phyloP scores from a whole-genome alignment of 2,329 filamentous ascomycete genomes.

The Trichoderma koningiopsis region DNA sequence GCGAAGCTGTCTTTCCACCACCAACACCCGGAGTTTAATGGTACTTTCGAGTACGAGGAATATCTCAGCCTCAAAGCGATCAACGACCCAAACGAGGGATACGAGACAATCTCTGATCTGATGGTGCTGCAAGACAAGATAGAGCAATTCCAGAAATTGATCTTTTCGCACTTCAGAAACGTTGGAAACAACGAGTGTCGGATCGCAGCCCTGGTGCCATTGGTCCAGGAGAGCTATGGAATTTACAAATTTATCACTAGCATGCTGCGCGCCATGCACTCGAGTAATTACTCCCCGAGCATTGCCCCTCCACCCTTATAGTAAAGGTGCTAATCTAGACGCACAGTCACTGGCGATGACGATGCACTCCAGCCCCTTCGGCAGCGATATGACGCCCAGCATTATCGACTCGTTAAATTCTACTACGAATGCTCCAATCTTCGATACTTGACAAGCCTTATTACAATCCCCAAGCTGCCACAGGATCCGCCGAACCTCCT shows the following conservation, averaged over 20 bases:
- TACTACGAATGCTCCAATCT: constrained; percentile 99
- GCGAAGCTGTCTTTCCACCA: constrained; percentile 96
- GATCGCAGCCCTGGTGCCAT: constrained; percentile 87
- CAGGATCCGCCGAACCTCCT: constrained; percentile 91
- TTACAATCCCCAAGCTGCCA: constrained; percentile 92
- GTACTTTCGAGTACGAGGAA: constrained; percentile 97
- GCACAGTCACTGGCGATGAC: constrained; percentile 80
- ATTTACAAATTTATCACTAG: constrained; percentile 99
- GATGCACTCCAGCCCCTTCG: constrained; percentile 88
- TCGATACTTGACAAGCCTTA: constrained; percentile 92
- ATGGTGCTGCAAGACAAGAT: constrained; percentile 98
- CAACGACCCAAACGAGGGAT: constrained; percentile 97
- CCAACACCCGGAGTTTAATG: constrained; percentile 97
- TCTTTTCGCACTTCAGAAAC: constrained; percentile 93
- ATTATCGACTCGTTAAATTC: constrained; percentile 94
- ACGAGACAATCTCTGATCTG: constrained; percentile 93
- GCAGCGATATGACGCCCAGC: constrained; percentile 88
- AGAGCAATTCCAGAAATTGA: constrained; percentile 96
- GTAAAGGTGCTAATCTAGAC: constrained; percentile 29
- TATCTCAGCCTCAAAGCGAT: constrained; percentile 98
- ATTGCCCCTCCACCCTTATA: not conserved
- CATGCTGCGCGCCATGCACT: constrained; percentile 98
- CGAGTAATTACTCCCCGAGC: constrained; percentile 59
- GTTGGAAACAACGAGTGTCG: constrained; percentile 94
- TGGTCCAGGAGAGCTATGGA: constrained; percentile 97